Evolutionary conservation across 202 grass and related monocot species (phyloP).

Genomic region (Setaria viridis): DNA sequence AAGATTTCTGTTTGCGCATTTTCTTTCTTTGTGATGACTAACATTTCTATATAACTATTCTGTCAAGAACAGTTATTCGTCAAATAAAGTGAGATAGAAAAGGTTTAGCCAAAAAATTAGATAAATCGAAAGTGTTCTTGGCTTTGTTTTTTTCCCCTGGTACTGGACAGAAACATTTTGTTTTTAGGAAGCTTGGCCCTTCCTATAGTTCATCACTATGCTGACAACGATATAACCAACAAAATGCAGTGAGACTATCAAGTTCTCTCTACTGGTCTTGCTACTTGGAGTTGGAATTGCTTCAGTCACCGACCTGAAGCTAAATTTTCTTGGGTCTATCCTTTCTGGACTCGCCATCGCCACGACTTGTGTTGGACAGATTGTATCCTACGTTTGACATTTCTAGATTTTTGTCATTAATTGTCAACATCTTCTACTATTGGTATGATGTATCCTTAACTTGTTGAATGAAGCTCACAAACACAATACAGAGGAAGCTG

Average conservation of each 20-base stretch:
- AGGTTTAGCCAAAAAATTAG: background rate
- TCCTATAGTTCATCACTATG: conserved; percentile 12
- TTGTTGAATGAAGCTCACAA: conserved; percentile 70
- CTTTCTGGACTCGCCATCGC: conserved; percentile 80
- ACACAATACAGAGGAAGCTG: conserved; percentile 94
- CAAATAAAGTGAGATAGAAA: background rate
- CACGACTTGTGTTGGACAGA: conserved; percentile 85
- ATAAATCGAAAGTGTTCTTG: background rate
- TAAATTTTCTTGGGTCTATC: conserved; percentile 74
- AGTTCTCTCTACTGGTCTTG: conserved; percentile 77
- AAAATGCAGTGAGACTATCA: conserved; percentile 78
- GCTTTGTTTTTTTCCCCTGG: background rate
- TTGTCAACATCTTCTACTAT: background rate
- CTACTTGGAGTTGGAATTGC: conserved; percentile 93
- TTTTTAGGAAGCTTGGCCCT: background rate
- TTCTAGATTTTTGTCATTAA: background rate
- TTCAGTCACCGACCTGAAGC: conserved; percentile 84
- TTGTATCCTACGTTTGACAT: conserved; percentile 63
- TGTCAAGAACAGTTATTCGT: background rate
- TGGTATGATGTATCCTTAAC: conserved; percentile 61
- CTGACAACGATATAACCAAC: conserved; percentile 25
- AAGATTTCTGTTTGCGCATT: background rate
- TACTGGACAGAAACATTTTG: background rate
- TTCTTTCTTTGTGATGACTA: background rate
- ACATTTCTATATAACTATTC: background rate